Conservation (phyloP, 108 stramenopile species). For the Pseudonitzschia multiseries region DNA sequence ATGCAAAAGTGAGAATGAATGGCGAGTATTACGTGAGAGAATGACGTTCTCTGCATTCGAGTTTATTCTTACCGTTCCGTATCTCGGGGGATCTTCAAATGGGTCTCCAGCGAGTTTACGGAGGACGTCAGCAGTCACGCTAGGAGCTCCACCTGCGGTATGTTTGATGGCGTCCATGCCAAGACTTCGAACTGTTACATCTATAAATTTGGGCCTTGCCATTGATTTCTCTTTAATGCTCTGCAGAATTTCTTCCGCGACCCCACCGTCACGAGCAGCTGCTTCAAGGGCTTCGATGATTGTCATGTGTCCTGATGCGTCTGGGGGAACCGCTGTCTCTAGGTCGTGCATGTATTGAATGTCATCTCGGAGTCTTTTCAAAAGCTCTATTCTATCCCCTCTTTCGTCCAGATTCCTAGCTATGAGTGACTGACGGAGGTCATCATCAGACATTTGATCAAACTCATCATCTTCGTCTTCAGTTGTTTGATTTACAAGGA, state of each 20-base stretch:
- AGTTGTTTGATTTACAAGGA: conserved; percentile 26
- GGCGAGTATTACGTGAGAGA: neutral
- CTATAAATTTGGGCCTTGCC: conserved; percentile 70
- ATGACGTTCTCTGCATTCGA: neutral
- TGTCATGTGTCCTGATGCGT: conserved; percentile 39
- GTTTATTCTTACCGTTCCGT: conserved; percentile 64
- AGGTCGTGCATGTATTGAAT: conserved; percentile 46
- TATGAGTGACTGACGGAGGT: conserved; percentile 60
- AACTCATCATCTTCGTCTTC: conserved; percentile 56
- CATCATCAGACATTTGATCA: conserved; percentile 71
- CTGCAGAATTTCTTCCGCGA: conserved; percentile 50
- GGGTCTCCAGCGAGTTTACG: conserved; percentile 86
- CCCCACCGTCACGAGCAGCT: conserved; percentile 42
- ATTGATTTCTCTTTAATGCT: conserved; percentile 54
- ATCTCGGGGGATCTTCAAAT: conserved; percentile 82
- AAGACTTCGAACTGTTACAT: conserved; percentile 79
- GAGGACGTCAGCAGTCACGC: conserved; percentile 88
- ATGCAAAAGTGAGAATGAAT: neutral
- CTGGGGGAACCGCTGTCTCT: conserved; percentile 31
- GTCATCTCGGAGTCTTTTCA: conserved; percentile 58
- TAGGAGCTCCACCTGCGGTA: conserved; percentile 85
- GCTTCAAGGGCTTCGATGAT: conserved; percentile 64
- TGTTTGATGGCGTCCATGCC: conserved; percentile 84
- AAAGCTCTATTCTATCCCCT: conserved; percentile 56
- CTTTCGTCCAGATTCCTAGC: conserved; percentile 41